Evolutionary conservation across 352 stramenopile genomes (phyloP).

Genomic region (Pythium insidiosum): DNA sequence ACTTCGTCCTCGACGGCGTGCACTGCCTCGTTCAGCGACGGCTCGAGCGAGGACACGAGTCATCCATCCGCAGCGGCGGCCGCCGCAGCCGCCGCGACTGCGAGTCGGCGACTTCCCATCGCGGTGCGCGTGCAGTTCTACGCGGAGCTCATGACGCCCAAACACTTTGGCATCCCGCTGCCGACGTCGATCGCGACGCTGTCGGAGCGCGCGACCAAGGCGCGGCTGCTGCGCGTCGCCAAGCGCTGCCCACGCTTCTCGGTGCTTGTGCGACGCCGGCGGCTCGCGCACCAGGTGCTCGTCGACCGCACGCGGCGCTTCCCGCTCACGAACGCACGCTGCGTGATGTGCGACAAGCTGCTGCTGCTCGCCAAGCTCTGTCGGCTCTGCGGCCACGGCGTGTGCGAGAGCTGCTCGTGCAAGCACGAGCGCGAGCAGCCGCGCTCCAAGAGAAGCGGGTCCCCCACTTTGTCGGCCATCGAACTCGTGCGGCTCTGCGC

Average conservation of each 20-base stretch:
- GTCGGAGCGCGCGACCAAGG: slow-evolving; percentile 6
- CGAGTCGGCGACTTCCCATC: slow-evolving; percentile 3
- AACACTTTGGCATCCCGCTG: slow-evolving; percentile 9
- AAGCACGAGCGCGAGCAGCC: slow-evolving; percentile 18
- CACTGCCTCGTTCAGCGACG: too few relatives aligned
- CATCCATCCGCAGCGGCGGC: not conserved
- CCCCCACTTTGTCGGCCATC: too few relatives aligned
- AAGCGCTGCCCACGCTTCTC: slow-evolving; percentile 19
- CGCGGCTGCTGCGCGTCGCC: slow-evolving; percentile 10
- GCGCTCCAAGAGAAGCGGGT: too few relatives aligned
- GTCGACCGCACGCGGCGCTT: slow-evolving; percentile 30
- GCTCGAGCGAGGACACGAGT: not conserved
- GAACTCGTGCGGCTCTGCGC: slow-evolving; percentile 37
- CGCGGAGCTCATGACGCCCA: slow-evolving; percentile 15
- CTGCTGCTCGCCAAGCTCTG: slow-evolving; percentile 43
- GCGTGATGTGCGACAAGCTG: slow-evolving; percentile 46
- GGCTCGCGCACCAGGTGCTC: slow-evolving; percentile 47
- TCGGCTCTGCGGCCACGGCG: slow-evolving; percentile 47
- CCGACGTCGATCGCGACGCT: not conserved
- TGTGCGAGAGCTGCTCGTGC: slow-evolving; percentile 39
- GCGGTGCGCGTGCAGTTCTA: slow-evolving; percentile 16
- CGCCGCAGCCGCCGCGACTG: not conserved
- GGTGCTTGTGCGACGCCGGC: slow-evolving; percentile 39
- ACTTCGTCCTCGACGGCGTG: too few relatives aligned
- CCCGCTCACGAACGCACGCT: slow-evolving; percentile 37